These are phyloP conservation scores for Leptographium wingfieldii DNA, from an alignment of 2,329 filamentous ascomycete genomes.

Conservation along the genomic window DNA sequence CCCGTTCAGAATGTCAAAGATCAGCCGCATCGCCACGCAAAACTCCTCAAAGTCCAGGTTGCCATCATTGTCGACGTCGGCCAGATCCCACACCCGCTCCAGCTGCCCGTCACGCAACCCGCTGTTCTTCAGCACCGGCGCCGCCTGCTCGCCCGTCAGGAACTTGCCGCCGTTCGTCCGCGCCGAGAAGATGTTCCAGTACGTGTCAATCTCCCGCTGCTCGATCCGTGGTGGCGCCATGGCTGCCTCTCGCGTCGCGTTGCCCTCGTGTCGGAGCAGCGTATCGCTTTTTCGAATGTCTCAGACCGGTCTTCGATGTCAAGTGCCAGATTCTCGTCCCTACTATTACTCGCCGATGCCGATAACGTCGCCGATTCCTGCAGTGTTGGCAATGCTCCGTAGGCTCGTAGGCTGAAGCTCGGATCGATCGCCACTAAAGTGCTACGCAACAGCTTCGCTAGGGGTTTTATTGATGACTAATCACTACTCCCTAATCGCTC, in stretches of 20 bases:
- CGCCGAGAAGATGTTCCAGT: constrained; percentile 52
- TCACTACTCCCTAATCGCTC: too few species aligned
- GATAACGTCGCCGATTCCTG: too few species aligned
- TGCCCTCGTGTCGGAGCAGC: not conserved
- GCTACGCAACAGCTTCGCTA: too few species aligned
- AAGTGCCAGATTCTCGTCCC: too few species aligned
- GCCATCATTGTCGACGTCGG: constrained; percentile 94
- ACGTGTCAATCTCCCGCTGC: constrained; percentile 49
- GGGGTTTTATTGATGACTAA: too few species aligned
- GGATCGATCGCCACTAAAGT: too few species aligned
- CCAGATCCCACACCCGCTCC: constrained; percentile 94
- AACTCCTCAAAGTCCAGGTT: constrained; percentile 99
- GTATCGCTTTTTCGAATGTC: not conserved
- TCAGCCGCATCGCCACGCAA: constrained; percentile 95
- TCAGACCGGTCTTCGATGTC: not conserved
- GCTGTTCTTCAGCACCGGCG: constrained; percentile 51
- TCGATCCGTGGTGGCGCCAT: constrained; percentile 52
- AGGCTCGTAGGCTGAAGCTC: too few species aligned
- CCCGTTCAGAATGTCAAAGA: constrained; percentile 94
- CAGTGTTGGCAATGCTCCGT: too few species aligned
- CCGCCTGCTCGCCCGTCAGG: constrained; percentile 48
- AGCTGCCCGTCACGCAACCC: constrained; percentile 61
- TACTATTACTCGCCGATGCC: too few species aligned
- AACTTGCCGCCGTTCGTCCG: constrained; percentile 47
- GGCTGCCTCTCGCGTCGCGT: not conserved